Base-by-base conservation (phyloP, 805 yeast species). In the Schwanniomyces occidentalis region DNA sequence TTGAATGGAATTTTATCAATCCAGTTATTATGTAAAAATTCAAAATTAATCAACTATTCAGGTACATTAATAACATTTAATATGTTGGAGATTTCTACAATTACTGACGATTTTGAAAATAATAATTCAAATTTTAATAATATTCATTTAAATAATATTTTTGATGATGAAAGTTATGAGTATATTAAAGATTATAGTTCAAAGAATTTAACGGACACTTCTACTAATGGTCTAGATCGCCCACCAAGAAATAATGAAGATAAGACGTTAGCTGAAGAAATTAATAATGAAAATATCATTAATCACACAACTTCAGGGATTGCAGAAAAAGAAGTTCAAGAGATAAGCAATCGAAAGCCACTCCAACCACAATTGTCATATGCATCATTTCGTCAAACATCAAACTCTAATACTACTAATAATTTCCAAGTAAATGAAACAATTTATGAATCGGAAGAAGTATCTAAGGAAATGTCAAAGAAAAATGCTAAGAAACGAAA, bases 1-100 rank as follows among this genome's bases (percentile, higher is more conserved):
- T 24, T 40, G 16, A 39, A 47, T 21, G 73, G 73, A 1, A 52
- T 64, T 4, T 44, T 68, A 10, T 56, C 67, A 4, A 41, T 68
- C 12, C 72, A 68, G 41, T 48, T 68, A 24, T 49, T 69, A 5
- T 66, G 71, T 38, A 63, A 60, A 35, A 62, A 59, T 40, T 32
- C 45, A 8, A 44, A 45, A 2, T 35, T 52, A 9, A 38, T 55
- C 9, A 51, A 42, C 20, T 63, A 66, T 32, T 45, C 63, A 2
- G 73, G 73, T 7, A 60, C 69, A 1, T 46, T 69, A 21, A 56
- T 69, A 3, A 60, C 65, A 1, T 64, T 66, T 40, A 64, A 66
- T 42, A 58, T 67, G 67, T 43, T 66, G 27, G 73, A 68, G 36
- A 35, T 48, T 18, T 32, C 54, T 6, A 35, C 48, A 5, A 17